A percentile compares a stretch with the other conserved stretches of the same genome.
Conservation (phyloP, 2,329 filamentous ascomycete species). For the Scytalidium lignicola region DNA sequence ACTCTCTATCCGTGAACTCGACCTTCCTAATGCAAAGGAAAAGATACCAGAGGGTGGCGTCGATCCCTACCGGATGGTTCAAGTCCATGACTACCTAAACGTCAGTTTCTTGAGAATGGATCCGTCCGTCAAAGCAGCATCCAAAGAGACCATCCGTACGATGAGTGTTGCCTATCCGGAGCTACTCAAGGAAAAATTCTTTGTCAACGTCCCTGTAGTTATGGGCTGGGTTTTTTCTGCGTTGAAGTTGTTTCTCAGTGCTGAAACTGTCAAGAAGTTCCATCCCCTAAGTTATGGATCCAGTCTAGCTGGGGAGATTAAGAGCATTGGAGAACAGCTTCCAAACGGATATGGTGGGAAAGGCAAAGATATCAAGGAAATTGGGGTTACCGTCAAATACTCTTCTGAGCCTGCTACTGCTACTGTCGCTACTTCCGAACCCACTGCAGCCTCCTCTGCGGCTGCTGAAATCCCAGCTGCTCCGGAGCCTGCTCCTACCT, state of each 20-base stretch:
- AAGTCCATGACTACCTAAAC: slow-evolving; percentile 89
- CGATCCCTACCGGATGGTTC: slow-evolving; percentile 86
- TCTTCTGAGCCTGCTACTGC: slow-evolving; percentile 4
- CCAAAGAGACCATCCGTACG: slow-evolving; percentile 73
- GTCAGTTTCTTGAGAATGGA: slow-evolving; percentile 84
- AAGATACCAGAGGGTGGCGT: slow-evolving; percentile 65
- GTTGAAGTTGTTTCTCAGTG: slow-evolving; percentile 70
- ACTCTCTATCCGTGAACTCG: slow-evolving; percentile 69
- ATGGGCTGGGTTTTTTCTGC: slow-evolving; percentile 83
- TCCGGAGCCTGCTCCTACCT: not conserved
- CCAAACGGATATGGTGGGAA: slow-evolving; percentile 78
- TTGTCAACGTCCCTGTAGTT: slow-evolving; percentile 84
- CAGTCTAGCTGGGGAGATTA: slow-evolving; percentile 58
- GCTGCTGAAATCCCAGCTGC: slow-evolving; percentile 1
- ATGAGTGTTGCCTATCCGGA: slow-evolving; percentile 85
- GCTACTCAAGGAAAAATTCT: slow-evolving; percentile 86
- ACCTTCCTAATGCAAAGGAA: slow-evolving; percentile 61
- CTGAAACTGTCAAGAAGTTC: slow-evolving; percentile 73
- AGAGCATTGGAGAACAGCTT: slow-evolving; percentile 55
- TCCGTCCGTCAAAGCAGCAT: slow-evolving; percentile 68
- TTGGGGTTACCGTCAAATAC: slow-evolving; percentile 26
- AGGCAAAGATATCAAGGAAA: slow-evolving; percentile 38
- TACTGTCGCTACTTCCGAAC: not conserved
- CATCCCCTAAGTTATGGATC: slow-evolving; percentile 71
- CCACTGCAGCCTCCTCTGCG: not conserved